Evolutionary conservation across 2,329 filamentous ascomycete species (phyloP), one percentile per base, ranked within the genome.

Genomic region (Onygena corvina): DNA sequence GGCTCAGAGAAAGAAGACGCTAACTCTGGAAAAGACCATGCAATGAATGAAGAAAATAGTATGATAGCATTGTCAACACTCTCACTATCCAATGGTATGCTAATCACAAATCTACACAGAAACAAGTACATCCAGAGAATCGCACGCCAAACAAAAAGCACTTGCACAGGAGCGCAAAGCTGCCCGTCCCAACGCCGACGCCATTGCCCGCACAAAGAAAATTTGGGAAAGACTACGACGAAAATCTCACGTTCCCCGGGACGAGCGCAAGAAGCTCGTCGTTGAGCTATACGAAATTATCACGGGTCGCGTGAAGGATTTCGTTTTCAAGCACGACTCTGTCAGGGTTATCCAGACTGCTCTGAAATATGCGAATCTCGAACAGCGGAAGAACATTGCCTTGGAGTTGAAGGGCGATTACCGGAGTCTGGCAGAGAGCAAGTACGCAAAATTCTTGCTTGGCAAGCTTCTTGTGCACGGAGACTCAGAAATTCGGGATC

Each of bases 311-410:
- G 84, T 96, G 60, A 87, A 86, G 67, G 92, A 96, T 54, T 94
- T 96, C 58, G 90, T 95, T 16, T 85, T 98, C 71, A 98, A 98
- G 77, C 92, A 98, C 67, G 92, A 98, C 64, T 86, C 88, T 30
- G 90, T 94, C n/a, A 80, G 92, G 58, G 88, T 94, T 35, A 84
- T 98, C 21, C 92, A 98, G 71, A 95, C 89, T 9, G 92, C 90
- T 31, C 79, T 98, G 69, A 98, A 98, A 68, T 98, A 98, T 68
- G 84, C 87, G 44, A 93, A 83, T 40, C 74, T 80, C 49, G 83
- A 85, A 53, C 89, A 95, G 69, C 79, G 86, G 61, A 86, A 83
- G 67, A 79, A 83, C 70, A 95, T 98, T 60, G 87, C 89, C 6
- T 75, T 73, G 51, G 92, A 98, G 67, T 75, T 98, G 50, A 81